phyloP scores from a whole-genome alignment of 495 filamentous ascomycete species.

The Cercophora sp. region DNA sequence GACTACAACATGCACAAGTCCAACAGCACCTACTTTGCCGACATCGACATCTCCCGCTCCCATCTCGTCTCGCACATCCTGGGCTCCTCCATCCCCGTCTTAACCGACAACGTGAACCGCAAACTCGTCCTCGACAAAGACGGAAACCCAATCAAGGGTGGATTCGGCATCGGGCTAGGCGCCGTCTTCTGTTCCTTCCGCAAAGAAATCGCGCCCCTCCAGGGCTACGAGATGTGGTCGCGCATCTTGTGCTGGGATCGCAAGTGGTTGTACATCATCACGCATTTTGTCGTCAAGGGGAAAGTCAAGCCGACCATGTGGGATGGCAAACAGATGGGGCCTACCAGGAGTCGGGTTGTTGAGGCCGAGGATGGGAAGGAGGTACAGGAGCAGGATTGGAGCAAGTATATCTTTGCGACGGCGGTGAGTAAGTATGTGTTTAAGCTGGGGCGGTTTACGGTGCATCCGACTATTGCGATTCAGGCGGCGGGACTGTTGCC shows the following conservation, averaged over 20 bases:
- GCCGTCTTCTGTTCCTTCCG: constrained; percentile 64
- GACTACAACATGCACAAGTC: constrained; percentile 86
- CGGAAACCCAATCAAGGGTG: constrained; percentile 29
- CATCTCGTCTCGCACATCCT: constrained; percentile 56
- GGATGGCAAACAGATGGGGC: constrained; percentile 23
- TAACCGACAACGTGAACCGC: constrained; percentile 38
- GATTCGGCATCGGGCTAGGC: constrained; percentile 60
- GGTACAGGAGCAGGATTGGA: constrained; percentile 49
- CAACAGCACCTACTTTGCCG: constrained; percentile 79
- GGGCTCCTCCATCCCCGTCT: constrained; percentile 39
- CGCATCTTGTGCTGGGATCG: constrained; percentile 68
- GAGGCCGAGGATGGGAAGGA: constrained; percentile 35
- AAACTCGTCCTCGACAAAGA: constrained; percentile 40
- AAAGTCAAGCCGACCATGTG: constrained; percentile 45
- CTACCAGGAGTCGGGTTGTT: constrained; percentile 18
- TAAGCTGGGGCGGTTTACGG: constrained; percentile 81
- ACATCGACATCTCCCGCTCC: constrained; percentile 69
- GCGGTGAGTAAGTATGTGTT: constrained; percentile 84
- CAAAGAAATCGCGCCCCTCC: constrained; percentile 63
- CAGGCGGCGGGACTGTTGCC: constrained; percentile 66
- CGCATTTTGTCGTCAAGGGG: constrained; percentile 55
- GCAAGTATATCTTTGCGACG: constrained; percentile 62
- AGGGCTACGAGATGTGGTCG: constrained; percentile 69
- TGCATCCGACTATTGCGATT: constrained; percentile 75
- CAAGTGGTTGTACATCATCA: constrained; percentile 49